Evolutionary conservation across 139 green algal genomes (phyloP).

Genomic region (Picochlorum sp.): DNA sequence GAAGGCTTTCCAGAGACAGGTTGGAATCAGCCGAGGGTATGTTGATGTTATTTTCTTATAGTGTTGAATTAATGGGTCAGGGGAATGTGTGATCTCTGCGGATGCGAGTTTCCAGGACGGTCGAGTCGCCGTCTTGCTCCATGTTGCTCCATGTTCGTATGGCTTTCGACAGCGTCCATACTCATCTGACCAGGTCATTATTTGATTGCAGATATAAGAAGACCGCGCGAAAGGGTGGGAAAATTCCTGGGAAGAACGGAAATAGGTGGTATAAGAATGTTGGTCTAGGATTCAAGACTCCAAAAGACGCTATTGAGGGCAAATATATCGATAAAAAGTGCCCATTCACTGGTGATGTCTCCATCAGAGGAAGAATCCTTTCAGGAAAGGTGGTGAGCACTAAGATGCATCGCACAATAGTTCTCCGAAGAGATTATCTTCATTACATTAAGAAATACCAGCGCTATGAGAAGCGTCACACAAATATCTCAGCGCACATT

Average conservation of each 20-base stretch:
- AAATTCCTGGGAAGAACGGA: constrained; percentile 77
- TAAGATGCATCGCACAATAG: constrained; percentile 98
- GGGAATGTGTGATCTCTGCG: too few species aligned
- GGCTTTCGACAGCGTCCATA: neutral
- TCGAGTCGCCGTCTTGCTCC: neutral
- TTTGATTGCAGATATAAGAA: constrained; percentile 53
- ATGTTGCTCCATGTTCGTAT: neutral
- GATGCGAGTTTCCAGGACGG: too few species aligned
- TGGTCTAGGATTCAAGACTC: constrained; percentile 97
- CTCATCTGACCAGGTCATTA: neutral
- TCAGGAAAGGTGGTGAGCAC: constrained; percentile 84
- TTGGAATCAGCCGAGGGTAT: constrained; percentile 74
- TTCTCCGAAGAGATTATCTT: constrained; percentile 94
- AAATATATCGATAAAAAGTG: constrained; percentile 99
- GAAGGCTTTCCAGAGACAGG: constrained; percentile 92
- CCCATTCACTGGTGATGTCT: constrained; percentile 98
- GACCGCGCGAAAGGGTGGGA: constrained; percentile 47
- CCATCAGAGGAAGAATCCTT: constrained; percentile 95
- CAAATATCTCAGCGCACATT: constrained; percentile 90
- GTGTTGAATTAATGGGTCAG: too few species aligned
- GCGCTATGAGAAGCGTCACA: constrained; percentile 98
- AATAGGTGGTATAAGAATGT: constrained; percentile 91
- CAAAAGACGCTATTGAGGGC: constrained; percentile 94
- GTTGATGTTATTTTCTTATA: constrained; percentile 6
- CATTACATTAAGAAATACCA: constrained; percentile 98